These are phyloP conservation scores for Ascochyta lentis DNA, from an alignment of 2,329 filamentous ascomycete species.

Conservation along the genomic window DNA sequence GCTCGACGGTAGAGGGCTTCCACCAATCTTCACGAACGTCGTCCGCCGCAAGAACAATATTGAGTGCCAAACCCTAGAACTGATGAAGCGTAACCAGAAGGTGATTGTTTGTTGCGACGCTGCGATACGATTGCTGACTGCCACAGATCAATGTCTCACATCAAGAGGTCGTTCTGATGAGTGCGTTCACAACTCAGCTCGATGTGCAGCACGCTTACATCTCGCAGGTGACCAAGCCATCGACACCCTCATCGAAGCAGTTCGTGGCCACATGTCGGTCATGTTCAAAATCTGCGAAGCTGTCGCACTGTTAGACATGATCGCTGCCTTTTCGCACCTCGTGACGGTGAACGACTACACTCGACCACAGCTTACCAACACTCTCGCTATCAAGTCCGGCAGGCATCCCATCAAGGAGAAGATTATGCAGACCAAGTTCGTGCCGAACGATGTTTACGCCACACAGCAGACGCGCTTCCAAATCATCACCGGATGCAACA, in stretches of 20 bases:
- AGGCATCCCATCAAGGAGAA: conserved; percentile 82
- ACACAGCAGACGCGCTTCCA: conserved; percentile 83
- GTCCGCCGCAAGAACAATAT: conserved; percentile 75
- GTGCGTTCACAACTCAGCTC: conserved; percentile 40
- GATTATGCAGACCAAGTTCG: conserved; percentile 70
- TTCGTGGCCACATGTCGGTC: conserved; percentile 73
- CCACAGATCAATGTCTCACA: conserved; percentile 77
- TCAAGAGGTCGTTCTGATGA: conserved; percentile 82
- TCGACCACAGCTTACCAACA: conserved; percentile 71
- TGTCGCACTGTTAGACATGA: conserved; percentile 85
- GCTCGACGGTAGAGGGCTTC: conserved; percentile 66
- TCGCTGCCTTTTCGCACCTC: conserved; percentile 60
- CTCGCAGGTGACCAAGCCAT: conserved; percentile 69
- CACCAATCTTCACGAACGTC: conserved; percentile 77
- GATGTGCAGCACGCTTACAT: conserved; percentile 6
- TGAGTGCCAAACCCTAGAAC: conserved; percentile 84
- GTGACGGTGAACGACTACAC: conserved; percentile 70
- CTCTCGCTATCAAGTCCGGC: conserved; percentile 74
- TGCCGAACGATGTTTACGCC: conserved; percentile 91
- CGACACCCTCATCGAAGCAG: conserved; percentile 71
- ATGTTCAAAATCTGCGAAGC: conserved; percentile 88
- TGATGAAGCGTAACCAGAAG: conserved; percentile 76
- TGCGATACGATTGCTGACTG: conserved; percentile 35
- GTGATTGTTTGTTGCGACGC: conserved; percentile 11
- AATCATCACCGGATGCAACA: conserved; percentile 94